Evolutionary conservation across 129 eudicot genomes (phyloP).

Genomic region (Chrysanthemum lavandulifolium): DNA sequence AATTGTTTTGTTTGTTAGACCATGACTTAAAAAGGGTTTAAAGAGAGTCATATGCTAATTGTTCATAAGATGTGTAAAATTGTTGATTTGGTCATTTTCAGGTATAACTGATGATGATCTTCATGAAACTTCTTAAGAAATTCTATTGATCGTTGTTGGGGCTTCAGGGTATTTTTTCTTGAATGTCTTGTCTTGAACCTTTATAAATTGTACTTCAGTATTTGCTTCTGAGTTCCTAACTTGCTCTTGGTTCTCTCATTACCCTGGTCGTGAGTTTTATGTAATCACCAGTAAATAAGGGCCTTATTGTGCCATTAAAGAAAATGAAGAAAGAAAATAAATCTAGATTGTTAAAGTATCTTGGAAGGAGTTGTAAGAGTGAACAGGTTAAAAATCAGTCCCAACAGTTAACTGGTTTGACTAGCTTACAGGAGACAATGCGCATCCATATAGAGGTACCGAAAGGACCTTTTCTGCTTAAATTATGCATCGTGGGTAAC

Average conservation of each 20-base stretch:
- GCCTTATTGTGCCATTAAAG: slow-evolving; percentile 90
- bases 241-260: slow-evolving; percentile 7
- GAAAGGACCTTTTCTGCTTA: slow-evolving; percentile 6
- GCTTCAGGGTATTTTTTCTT: slow-evolving; percentile 84
- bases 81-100: slow-evolving; percentile 28
- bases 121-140: slow-evolving; percentile 88
- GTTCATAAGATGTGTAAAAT: slow-evolving; percentile 17
- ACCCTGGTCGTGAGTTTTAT: not conserved
- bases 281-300: slow-evolving; percentile 42
- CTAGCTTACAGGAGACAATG: slow-evolving; percentile 89
- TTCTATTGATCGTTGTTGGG: slow-evolving; percentile 90
- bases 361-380: slow-evolving; percentile 71
- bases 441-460: slow-evolving; percentile 98
- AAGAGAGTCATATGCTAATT: not conserved
- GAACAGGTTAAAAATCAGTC: slow-evolving; percentile 60
- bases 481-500: not conserved
- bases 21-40: slow-evolving; percentile 1
- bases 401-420: slow-evolving; percentile 76
- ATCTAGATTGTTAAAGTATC: slow-evolving; percentile 79
- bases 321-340: slow-evolving; percentile 88
- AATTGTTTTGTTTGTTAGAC: slow-evolving; percentile 9
- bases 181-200: no score
- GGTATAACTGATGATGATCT: slow-evolving; percentile 93
- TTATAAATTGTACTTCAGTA: no score
- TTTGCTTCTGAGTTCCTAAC: not conserved